These are phyloP conservation scores for Jasminum sambac DNA, from an alignment of 257 asterid genomes.

Conservation along the genomic window DNA sequence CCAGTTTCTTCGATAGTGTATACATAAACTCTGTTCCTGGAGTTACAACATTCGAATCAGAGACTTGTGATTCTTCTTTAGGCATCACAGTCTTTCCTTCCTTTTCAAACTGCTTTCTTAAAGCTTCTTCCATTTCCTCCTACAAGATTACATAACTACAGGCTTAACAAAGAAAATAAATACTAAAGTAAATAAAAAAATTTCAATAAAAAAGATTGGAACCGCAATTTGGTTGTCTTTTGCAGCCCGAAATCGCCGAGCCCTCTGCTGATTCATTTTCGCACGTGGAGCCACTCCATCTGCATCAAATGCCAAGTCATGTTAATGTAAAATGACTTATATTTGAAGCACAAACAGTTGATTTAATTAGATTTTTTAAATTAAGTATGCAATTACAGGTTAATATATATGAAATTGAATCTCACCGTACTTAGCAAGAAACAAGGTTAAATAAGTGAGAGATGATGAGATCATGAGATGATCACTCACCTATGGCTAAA, in stretches of 20 bases:
- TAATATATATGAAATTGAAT: too few relatives aligned
- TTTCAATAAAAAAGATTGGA: background rate
- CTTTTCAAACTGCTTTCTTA: slow-evolving; percentile 39
- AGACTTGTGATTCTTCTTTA: slow-evolving; percentile 41
- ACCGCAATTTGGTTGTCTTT: slow-evolving; percentile 44
- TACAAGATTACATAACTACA: slow-evolving; percentile 11
- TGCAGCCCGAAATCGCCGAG: slow-evolving; percentile 52
- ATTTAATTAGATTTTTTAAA: background rate
- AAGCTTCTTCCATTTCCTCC: slow-evolving; percentile 45
- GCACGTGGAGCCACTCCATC: slow-evolving; percentile 84
- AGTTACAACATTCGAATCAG: slow-evolving; percentile 59
- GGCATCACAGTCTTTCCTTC: slow-evolving; percentile 50
- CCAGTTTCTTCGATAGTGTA: slow-evolving; percentile 37
- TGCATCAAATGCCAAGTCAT: slow-evolving; percentile 21
- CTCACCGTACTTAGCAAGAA: too few relatives aligned
- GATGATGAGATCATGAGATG: background rate
- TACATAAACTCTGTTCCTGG: slow-evolving; percentile 69
- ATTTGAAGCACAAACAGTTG: background rate
- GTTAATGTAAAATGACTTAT: background rate
- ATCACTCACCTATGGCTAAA: slow-evolving; percentile 45
- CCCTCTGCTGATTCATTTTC: slow-evolving; percentile 61
- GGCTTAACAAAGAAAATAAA: background rate
- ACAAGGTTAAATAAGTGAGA: background rate
- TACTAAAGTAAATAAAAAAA: background rate
- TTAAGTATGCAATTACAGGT: background rate